phyloP scores from a whole-genome alignment of 2,329 filamentous ascomycete species.

The Ilyonectria mors-panacis region DNA sequence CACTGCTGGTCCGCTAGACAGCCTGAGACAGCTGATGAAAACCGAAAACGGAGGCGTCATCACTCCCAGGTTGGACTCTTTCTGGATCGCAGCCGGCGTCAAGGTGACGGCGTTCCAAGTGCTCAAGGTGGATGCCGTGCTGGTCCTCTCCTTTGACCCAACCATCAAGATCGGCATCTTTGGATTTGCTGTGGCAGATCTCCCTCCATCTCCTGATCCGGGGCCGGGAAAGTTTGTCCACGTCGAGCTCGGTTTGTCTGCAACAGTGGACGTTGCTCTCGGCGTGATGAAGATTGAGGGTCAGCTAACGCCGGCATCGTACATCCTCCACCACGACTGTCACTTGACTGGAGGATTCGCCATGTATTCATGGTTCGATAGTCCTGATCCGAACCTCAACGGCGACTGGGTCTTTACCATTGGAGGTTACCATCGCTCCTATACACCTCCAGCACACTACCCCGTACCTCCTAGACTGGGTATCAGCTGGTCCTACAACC shows the following conservation, averaged over 20 bases:
- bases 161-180: slow-evolving; percentile 6
- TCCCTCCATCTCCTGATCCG: not conserved
- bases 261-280: not conserved
- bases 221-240: not conserved
- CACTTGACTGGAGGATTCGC: not conserved
- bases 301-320: not conserved
- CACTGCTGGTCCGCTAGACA: not conserved
- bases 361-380: slow-evolving; percentile 1
- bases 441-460: not conserved
- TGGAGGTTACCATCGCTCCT: slow-evolving; percentile 2
- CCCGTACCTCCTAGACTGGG: not conserved
- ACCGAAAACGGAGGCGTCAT: slow-evolving; percentile 8
- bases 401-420: not conserved
- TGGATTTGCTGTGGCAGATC: not conserved
- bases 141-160: slow-evolving; percentile 1
- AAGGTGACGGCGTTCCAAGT: slow-evolving; percentile 20
- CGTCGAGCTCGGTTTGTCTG: not conserved
- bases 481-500: not conserved
- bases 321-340: not conserved
- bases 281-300: not conserved
- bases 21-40: not conserved
- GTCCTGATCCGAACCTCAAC: not conserved
- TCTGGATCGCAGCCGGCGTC: slow-evolving; percentile 21
- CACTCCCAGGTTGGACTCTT: not conserved
- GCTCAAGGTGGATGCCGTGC: not conserved